Percentiles rank a stretch among this genome's conserved stretches.
These are phyloP conservation scores for Myxozyma monticola DNA, from an alignment of 805 yeast species.

Conservation along the genomic window DNA sequence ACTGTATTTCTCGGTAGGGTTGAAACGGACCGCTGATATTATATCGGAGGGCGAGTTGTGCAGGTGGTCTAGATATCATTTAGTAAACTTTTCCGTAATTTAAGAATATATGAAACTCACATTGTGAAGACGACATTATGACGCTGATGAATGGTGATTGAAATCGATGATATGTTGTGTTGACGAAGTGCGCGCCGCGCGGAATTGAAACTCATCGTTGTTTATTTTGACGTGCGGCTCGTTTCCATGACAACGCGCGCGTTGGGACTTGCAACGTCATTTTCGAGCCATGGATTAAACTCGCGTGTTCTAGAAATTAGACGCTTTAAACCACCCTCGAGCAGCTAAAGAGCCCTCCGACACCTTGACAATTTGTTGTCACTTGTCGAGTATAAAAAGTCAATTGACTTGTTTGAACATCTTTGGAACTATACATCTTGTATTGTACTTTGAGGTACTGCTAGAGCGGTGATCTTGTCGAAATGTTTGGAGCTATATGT, in stretches of 20 bases:
- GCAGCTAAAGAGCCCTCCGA: too few species aligned
- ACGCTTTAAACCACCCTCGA: too few species aligned
- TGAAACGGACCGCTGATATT: slow-evolving; percentile 20
- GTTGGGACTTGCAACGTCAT: too few species aligned
- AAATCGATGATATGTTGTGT: not conserved
- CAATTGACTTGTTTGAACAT: too few species aligned
- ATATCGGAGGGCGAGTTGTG: slow-evolving; percentile 23
- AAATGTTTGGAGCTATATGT: slow-evolving; percentile 74
- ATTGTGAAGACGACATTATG: slow-evolving; percentile 14
- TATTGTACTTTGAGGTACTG: too few species aligned
- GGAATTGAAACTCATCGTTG: too few species aligned
- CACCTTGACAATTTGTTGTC: too few species aligned
- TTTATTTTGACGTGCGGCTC: slow-evolving; percentile 11
- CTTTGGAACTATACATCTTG: too few species aligned
- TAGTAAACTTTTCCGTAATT: not conserved
- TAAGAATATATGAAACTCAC: not conserved
- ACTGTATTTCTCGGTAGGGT: slow-evolving; percentile 20
- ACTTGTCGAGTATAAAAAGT: too few species aligned
- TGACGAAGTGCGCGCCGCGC: too few species aligned
- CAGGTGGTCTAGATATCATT: slow-evolving; percentile 11
- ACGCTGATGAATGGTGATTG: not conserved
- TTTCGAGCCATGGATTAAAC: too few species aligned
- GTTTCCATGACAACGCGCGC: slow-evolving; percentile 11
- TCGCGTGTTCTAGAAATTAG: too few species aligned
- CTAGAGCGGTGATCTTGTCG: not conserved